Percentiles rank a stretch among this genome's conserved stretches.
Conservation (phyloP, 108 stramenopile species). For the Asterionellopsis glacialis region DNA sequence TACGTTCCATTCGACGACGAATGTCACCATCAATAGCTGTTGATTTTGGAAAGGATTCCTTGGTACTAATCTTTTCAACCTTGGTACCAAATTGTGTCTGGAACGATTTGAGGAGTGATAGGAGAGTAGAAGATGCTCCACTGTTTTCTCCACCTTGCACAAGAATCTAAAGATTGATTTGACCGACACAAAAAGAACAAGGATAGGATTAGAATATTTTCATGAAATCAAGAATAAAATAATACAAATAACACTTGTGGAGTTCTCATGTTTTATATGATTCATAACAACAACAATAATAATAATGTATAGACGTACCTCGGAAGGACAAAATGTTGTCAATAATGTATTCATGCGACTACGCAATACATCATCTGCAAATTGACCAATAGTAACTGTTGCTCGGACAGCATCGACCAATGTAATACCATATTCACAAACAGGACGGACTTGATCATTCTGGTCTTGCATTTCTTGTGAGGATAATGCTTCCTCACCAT, state of each 20-base stretch:
- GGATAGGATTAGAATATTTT: no score
- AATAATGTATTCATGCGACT: constrained; percentile 92
- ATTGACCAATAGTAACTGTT: constrained; percentile 90
- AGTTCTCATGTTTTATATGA: neutral
- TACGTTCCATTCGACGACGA: constrained; percentile 48
- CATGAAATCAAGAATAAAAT: no score
- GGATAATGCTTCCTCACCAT: neutral
- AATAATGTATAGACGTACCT: constrained; percentile 34
- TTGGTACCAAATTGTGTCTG: constrained; percentile 15
- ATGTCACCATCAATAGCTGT: constrained; percentile 56
- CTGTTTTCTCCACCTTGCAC: constrained; percentile 33
- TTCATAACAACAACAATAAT: neutral
- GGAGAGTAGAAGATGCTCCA: constrained; percentile 47
- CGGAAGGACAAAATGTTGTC: constrained; percentile 75
- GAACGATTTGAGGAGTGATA: constrained; percentile 35
- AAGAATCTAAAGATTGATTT: constrained; percentile 23
- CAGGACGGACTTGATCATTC: constrained; percentile 30
- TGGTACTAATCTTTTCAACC: constrained; percentile 39
- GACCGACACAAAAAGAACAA: neutral
- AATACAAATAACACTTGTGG: neutral
- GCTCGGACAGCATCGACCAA: constrained; percentile 87
- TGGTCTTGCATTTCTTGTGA: neutral
- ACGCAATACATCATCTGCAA: constrained; percentile 92
- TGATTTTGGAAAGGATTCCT: constrained; percentile 67
- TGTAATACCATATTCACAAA: constrained; percentile 92